These are phyloP conservation scores for Kodamaea ohmeri DNA, from an alignment of 1,139 yeast species.

Conservation along the genomic window DNA sequence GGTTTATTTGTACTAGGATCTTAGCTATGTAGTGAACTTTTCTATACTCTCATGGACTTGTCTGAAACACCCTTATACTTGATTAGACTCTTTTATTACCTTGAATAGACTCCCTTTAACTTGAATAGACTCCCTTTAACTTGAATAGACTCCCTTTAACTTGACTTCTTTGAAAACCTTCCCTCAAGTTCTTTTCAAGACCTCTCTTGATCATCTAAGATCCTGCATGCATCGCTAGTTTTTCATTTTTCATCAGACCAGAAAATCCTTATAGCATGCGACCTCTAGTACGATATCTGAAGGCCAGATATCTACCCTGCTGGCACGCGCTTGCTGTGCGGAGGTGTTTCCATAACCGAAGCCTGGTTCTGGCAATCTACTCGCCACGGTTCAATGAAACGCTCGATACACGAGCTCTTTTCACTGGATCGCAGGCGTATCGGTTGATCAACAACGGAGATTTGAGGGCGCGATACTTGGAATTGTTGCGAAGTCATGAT, in stretches of 20 bases:
- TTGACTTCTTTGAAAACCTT: too few species aligned
- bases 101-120: neutral
- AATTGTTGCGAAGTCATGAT: conserved; percentile 7
- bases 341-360: neutral
- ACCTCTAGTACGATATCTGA: neutral
- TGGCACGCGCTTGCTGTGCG: neutral
- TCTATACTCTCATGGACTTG: neutral
- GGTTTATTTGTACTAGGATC: too few species aligned
- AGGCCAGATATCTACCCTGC: too few species aligned
- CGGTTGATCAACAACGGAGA: conserved; percentile 15
- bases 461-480: conserved; percentile 14
- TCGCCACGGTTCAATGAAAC: conserved; percentile 7
- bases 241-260: neutral
- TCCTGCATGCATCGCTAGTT: neutral
- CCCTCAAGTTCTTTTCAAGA: too few species aligned
- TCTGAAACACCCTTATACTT: too few species aligned
- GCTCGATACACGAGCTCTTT: conserved; percentile 6
- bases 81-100: neutral
- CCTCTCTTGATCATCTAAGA: neutral
- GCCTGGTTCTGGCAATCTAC: neutral
- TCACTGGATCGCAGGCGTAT: conserved; percentile 15
- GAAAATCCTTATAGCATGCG: neutral
- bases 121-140: neutral
- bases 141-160: too few species aligned
- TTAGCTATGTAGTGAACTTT: neutral